A percentile compares a stretch with the other conserved stretches of the same genome.
These are phyloP conservation scores for Eragrostis tef DNA, from an alignment of 202 grass and related monocot species.

Conservation along the genomic window DNA sequence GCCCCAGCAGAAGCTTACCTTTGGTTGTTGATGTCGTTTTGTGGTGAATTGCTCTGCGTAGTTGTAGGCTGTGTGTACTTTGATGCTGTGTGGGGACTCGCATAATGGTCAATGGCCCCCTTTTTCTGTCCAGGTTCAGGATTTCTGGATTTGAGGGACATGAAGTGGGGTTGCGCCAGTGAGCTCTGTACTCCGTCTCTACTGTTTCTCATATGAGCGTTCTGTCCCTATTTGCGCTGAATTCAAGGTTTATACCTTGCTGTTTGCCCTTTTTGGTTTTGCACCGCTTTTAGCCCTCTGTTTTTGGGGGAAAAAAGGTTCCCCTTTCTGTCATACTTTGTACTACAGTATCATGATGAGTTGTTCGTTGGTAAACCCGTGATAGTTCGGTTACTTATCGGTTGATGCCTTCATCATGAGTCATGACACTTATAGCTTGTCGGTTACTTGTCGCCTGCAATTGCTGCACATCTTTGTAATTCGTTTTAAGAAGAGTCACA, in stretches of 20 bases:
- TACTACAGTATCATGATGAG: not conserved
- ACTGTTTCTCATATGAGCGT: conserved; percentile 31
- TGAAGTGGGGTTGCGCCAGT: conserved; percentile 22
- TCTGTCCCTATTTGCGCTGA: not conserved
- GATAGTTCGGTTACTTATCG: not conserved
- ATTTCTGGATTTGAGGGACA: conserved; percentile 9
- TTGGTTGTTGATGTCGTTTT: not conserved
- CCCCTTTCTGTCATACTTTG: not conserved
- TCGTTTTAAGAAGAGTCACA: not conserved
- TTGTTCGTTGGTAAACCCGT: not conserved
- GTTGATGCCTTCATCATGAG: conserved; percentile 3
- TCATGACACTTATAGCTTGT: too few relatives aligned
- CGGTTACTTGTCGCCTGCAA: not conserved
- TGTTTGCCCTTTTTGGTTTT: not conserved
- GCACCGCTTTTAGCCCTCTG: not conserved
- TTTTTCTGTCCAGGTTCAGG: conserved; percentile 33
- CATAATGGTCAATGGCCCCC: not conserved
- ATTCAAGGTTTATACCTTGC: conserved; percentile 17
- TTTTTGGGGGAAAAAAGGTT: conserved; percentile 3
- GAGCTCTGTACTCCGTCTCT: conserved; percentile 27
- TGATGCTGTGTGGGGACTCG: conserved; percentile 43
- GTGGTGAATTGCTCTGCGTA: conserved; percentile 4
- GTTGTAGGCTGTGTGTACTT: conserved; percentile 6
- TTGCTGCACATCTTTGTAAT: not conserved
- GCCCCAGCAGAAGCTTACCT: not conserved